These are phyloP conservation scores for Claviceps humidiphila DNA, from an alignment of 2,329 filamentous ascomycete genomes.

Conservation along the genomic window DNA sequence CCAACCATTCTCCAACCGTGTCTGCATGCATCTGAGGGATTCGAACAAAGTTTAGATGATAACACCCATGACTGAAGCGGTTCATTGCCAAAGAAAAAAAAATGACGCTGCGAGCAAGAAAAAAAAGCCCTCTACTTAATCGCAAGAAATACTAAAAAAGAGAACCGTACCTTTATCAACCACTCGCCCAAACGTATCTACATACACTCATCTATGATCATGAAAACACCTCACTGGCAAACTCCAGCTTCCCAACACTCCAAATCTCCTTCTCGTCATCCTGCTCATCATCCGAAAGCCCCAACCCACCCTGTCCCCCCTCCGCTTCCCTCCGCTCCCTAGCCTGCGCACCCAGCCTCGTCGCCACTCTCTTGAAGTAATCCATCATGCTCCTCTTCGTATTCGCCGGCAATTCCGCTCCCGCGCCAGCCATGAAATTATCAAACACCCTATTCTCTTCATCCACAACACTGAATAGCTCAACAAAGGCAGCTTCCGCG, in stretches of 20 bases:
- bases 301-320: slow-evolving; percentile 73
- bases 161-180: not conserved
- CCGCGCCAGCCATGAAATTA: slow-evolving; percentile 66
- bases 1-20: no score
- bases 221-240: slow-evolving; percentile 47
- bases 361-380: slow-evolving; percentile 89
- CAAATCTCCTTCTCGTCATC: slow-evolving; percentile 94
- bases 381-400: slow-evolving; percentile 86
- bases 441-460: slow-evolving; percentile 80
- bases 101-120: not conserved
- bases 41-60: no score
- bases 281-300: slow-evolving; percentile 76
- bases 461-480: slow-evolving; percentile 80
- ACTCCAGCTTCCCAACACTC: slow-evolving; percentile 84
- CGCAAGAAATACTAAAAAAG: not conserved
- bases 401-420: slow-evolving; percentile 51
- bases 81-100: no score
- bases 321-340: slow-evolving; percentile 84
- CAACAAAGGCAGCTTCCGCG: slow-evolving; percentile 86
- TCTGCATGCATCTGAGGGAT: no score
- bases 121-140: not conserved
- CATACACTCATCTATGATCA: slow-evolving; percentile 11
- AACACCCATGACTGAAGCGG: no score
- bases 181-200: not conserved
- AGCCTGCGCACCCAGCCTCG: slow-evolving; percentile 73